These are phyloP conservation scores for Rubus idaeus DNA, from an alignment of 306 rosid species.

Conservation along the genomic window DNA sequence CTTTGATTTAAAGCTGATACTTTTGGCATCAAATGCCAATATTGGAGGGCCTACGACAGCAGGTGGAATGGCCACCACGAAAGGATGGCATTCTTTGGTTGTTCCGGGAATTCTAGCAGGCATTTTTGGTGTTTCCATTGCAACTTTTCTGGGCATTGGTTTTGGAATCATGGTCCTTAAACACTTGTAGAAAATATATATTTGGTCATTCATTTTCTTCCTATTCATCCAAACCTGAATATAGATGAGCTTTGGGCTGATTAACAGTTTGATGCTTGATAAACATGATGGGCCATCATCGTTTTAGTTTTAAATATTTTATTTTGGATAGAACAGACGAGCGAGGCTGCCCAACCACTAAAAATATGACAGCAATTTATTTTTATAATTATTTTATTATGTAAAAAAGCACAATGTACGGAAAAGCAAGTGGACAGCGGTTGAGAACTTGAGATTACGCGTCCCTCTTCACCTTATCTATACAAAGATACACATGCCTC, in stretches of 20 bases:
- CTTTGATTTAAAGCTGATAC: slow-evolving; percentile 57
- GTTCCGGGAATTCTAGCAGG: slow-evolving; percentile 80
- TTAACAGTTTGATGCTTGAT: neutral
- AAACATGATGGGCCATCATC: neutral
- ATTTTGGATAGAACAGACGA: no score
- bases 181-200: slow-evolving; percentile 33
- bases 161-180: slow-evolving; percentile 55
- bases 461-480: no score
- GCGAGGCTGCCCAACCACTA: neutral
- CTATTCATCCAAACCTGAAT: neutral
- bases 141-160: slow-evolving; percentile 67
- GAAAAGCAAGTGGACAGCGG: no score
- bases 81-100: slow-evolving; percentile 66
- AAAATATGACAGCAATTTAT: neutral
- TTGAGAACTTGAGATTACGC: no score
- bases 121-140: slow-evolving; percentile 59
- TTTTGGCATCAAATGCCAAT: slow-evolving; percentile 81
- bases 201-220: neutral
- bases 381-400: no score
- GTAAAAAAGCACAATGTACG: no score
- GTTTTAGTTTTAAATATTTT: neutral
- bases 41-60: slow-evolving; percentile 87
- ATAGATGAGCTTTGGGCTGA: neutral
- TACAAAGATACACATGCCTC: no score
- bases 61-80: slow-evolving; percentile 79